Conservation (phyloP, 768 basidiomycete genomes). For the Cystobasidium onofrii region DNA sequence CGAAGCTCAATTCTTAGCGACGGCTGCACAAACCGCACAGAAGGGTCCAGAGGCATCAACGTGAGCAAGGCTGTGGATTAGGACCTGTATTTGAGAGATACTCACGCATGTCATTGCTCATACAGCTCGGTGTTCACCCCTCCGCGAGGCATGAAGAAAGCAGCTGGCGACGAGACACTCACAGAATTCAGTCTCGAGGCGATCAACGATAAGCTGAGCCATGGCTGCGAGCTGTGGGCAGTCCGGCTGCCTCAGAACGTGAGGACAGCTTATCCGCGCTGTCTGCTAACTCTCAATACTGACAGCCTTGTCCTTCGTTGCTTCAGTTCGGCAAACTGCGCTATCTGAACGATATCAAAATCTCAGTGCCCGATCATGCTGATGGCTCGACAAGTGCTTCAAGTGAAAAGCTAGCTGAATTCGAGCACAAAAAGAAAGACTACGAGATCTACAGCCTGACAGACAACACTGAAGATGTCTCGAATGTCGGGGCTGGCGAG, state of each 20-base stretch:
- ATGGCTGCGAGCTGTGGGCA: constrained; percentile 24
- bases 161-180: constrained; percentile 12
- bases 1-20: constrained; percentile 10
- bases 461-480: background rate
- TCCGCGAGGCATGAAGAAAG: constrained; percentile 16
- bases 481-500: constrained; percentile 21
- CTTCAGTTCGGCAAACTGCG: constrained; percentile 20
- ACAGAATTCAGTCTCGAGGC: constrained; percentile 15
- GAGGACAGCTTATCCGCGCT: background rate
- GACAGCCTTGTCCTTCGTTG: background rate
- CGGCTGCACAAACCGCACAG: background rate
- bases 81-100: background rate
- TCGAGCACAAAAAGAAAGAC: constrained; percentile 15
- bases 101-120: background rate
- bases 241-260: constrained; percentile 17
- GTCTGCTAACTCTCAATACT: background rate
- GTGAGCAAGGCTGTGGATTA: background rate
- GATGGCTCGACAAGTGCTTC: background rate
- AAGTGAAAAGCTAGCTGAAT: constrained; percentile 17
- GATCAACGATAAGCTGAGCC: constrained; percentile 17
- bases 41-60: background rate
- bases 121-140: background rate
- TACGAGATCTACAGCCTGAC: constrained; percentile 16
- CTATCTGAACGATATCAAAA: constrained; percentile 9
- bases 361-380: background rate